Evolutionary conservation across 257 asterid species (phyloP), one percentile per base, ranked within the genome.

Genomic region (Asclepias syriaca): DNA sequence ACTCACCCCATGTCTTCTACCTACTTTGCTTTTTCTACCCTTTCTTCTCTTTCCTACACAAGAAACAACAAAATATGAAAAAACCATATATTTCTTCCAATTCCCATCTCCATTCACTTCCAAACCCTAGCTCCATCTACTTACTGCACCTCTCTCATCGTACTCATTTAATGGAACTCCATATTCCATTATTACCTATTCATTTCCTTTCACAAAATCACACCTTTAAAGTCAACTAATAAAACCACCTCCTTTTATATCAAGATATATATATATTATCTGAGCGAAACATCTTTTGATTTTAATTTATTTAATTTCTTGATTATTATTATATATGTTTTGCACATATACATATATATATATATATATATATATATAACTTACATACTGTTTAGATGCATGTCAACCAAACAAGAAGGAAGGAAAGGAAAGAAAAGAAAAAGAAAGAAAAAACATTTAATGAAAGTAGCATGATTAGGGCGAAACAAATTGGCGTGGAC

Each of bases 1-100:
- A 72, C 69, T 75, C 8, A 11, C 48, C 48, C 48, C 68, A 50
- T 79, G 85, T 86, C 84, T 82, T 82, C 69, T 78, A 80, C 83
- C 89, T 71, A 82, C 87, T 74, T 77, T 75, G 54, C 71, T 69
- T 72, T 72, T 48, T 63, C 43, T 10, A 43, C 22, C 4, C 27
- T 65, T 69, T 76, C 57, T 68, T 73, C 74, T 72, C 74, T 72
- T 80, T 73, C 78, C 72, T 84, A 73, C 82, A 27, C 77, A 73
- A 76, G 78, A 65, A 71, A 81, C 80, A 66, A 37, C 63, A 72
- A 71, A 73, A 58, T 78, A 74, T 65, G 68, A n/a, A 74, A 70
- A 65, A 34, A 34, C 39, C 39, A 34, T 34, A 2, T 34, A 3
- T 34, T 4, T 4, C 4, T 34, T 3, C 39, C 39, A 34, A 43